These are phyloP conservation scores for Coelastrella sp. DNA, from an alignment of 139 green algal species.

Conservation along the genomic window DNA sequence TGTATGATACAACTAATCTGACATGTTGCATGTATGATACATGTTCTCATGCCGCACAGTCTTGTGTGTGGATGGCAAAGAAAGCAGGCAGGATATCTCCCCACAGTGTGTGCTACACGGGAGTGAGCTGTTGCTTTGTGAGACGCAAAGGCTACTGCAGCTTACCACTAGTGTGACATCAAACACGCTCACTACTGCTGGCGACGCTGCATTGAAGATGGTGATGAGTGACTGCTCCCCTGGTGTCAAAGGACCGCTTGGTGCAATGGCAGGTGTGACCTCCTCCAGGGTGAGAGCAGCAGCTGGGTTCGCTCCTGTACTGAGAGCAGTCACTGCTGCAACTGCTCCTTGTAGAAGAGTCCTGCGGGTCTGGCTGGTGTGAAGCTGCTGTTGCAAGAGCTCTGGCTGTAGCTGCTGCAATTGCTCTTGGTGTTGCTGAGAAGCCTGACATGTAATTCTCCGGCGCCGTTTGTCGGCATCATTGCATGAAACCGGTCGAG, in stretches of 20 bases:
- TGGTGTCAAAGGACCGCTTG: conserved; percentile 19
- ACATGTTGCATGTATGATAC: too few species aligned
- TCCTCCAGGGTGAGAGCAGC: conserved; percentile 46
- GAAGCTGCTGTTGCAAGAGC: neutral
- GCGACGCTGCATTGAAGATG: conserved; percentile 70
- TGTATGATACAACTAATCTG: too few species aligned
- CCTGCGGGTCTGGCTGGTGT: neutral
- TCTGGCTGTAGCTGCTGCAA: too few species aligned
- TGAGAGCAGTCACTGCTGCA: neutral
- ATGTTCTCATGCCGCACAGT: too few species aligned
- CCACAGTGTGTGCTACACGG: too few species aligned
- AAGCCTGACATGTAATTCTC: too few species aligned
- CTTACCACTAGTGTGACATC: conserved; percentile 74
- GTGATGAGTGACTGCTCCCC: conserved; percentile 71
- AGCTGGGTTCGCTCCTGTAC: neutral
- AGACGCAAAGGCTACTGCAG: neutral
- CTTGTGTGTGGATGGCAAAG: too few species aligned
- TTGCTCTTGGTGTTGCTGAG: too few species aligned
- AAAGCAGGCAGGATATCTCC: too few species aligned
- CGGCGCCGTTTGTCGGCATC: too few species aligned
- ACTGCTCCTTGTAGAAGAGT: neutral
- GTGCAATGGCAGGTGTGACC: conserved; percentile 38
- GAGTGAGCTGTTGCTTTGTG: neutral
- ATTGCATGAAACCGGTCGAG: neutral
- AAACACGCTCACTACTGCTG: conserved; percentile 79